These are phyloP conservation scores for Phytopythium boreale DNA, from an alignment of 352 stramenopile species.

Conservation along the genomic window DNA sequence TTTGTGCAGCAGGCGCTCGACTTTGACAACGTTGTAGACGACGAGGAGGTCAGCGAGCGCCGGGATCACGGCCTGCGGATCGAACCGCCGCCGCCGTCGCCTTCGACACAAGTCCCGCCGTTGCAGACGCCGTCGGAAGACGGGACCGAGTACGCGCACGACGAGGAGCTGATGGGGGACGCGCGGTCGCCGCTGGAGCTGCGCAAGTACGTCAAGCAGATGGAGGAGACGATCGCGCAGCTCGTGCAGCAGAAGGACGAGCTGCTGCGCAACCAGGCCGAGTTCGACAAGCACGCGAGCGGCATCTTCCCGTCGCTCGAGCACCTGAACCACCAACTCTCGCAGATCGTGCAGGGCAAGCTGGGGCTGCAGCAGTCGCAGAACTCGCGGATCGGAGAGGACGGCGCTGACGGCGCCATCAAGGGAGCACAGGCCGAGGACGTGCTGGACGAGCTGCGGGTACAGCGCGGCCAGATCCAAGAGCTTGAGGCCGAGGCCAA, in stretches of 20 bases:
- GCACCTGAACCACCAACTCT: constrained; percentile 75
- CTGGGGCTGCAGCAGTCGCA: constrained; percentile 18
- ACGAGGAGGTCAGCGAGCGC: constrained; percentile 25
- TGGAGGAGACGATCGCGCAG: constrained; percentile 78
- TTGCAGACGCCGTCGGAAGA: constrained; percentile 11
- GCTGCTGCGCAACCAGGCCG: constrained; percentile 64
- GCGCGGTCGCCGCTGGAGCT: constrained; percentile 43
- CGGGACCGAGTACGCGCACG: constrained; percentile 11
- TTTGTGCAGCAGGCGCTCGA: constrained; percentile 73
- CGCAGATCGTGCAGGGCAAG: constrained; percentile 72
- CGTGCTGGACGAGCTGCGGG: constrained; percentile 67
- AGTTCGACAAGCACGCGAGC: constrained; percentile 84
- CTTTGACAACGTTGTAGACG: constrained; percentile 56
- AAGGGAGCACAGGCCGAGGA: constrained; percentile 41
- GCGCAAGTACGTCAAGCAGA: constrained; percentile 72
- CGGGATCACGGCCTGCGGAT: neutral
- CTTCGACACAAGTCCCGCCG: no score
- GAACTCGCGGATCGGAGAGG: constrained; percentile 27
- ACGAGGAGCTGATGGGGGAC: constrained; percentile 8
- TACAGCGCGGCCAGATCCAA: constrained; percentile 67
- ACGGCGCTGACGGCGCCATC: constrained; percentile 1
- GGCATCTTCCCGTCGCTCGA: constrained; percentile 80
- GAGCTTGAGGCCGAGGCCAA: constrained; percentile 73
- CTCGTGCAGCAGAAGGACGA: constrained; percentile 78
- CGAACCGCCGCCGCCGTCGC: constrained; percentile 8